These are phyloP conservation scores for Atkinsonella hypoxylon DNA, from an alignment of 2,329 filamentous ascomycete genomes.

Conservation along the genomic window DNA sequence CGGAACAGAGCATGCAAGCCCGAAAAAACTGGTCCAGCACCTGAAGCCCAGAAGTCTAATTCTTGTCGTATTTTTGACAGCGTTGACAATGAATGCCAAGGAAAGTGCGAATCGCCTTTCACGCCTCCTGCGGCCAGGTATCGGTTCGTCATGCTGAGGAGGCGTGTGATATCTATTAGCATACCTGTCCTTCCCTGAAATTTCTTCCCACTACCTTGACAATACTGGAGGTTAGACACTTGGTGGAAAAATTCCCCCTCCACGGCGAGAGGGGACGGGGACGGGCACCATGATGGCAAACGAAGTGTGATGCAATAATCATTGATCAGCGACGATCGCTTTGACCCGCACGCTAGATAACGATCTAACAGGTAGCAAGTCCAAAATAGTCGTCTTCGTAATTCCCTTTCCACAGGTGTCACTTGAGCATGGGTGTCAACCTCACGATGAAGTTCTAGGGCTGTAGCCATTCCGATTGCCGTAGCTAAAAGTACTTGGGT, in stretches of 20 bases:
- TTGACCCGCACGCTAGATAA: conserved; percentile 72
- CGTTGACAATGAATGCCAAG: conserved; percentile 78
- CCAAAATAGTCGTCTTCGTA: conserved; percentile 74
- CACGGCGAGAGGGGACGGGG: conserved; percentile 45
- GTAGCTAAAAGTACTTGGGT: conserved; percentile 1
- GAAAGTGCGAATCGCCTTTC: conserved; percentile 81
- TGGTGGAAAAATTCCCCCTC: conserved; percentile 75
- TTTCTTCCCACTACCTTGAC: conserved; percentile 55
- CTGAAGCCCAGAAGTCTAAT: conserved; percentile 73
- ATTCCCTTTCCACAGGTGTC: conserved; percentile 59
- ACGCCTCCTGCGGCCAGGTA: conserved; percentile 79
- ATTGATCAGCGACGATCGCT: conserved; percentile 65
- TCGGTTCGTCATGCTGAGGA: conserved; percentile 70
- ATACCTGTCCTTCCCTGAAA: conserved; percentile 66
- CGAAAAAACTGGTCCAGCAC: conserved; percentile 67
- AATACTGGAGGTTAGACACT: conserved; percentile 64
- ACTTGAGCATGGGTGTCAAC: conserved; percentile 50
- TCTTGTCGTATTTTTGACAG: conserved; percentile 79
- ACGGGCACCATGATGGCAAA: conserved; percentile 62
- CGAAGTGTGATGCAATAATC: conserved; percentile 67
- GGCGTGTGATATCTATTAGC: conserved; percentile 73
- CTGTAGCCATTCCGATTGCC: conserved; percentile 65
- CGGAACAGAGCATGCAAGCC: conserved; percentile 65
- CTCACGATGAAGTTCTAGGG: conserved; percentile 71
- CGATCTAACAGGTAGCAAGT: conserved; percentile 77